Evolutionary conservation across 352 stramenopile genomes (phyloP), one percentile per base, ranked within the genome.

Genomic region (Globisporangium acanthophoron): DNA sequence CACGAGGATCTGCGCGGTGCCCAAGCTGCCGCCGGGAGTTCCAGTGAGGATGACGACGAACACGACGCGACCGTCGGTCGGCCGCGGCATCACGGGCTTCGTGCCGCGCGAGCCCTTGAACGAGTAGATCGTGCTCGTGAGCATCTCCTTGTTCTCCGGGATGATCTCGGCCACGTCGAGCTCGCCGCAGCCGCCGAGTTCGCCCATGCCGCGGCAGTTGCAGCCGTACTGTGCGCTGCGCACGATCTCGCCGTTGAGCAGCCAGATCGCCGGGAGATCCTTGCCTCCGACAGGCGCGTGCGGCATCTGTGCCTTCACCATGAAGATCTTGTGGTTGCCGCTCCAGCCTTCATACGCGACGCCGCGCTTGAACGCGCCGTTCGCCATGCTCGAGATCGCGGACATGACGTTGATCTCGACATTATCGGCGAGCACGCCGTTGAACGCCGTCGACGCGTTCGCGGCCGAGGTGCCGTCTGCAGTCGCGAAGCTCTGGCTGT

Each of bases 341-440:
- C 59, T 62, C 68, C 71, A 79, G 3, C 71, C 71, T 63, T 68
- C 53, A 6, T 73, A 52, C 1, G 71, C 66, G 24, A 75, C 59
- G 4, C 71, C 71, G 15, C 66, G 59, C 7, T 56, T 40, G 16
- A 70, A 59, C 5, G 69, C 71, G 61, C 68, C 77, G 9, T 41
- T 54, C 0, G 46, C 65, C 1, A 24, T 62, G 8, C 61, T 53
- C 3, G 46, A 62, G n/a, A 31, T 64, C 2, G 31, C 47, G 3
- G 67, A 76, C 69, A 84, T 78, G 52, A 80, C 53, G 44, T 84
- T 80, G 31, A 81, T 47, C 51, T 84, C 71, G 13, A 74, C 61
- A 5, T 59, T 62, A 46, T 80, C 74, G 0, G 47, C 61, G 1
- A 84, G 61, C 6, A 62, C 52, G 5, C 69, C 71, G 12, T 31